Evolutionary conservation across 2,329 filamentous ascomycete genomes (phyloP).

Genomic region (Fusarium luffae): DNA sequence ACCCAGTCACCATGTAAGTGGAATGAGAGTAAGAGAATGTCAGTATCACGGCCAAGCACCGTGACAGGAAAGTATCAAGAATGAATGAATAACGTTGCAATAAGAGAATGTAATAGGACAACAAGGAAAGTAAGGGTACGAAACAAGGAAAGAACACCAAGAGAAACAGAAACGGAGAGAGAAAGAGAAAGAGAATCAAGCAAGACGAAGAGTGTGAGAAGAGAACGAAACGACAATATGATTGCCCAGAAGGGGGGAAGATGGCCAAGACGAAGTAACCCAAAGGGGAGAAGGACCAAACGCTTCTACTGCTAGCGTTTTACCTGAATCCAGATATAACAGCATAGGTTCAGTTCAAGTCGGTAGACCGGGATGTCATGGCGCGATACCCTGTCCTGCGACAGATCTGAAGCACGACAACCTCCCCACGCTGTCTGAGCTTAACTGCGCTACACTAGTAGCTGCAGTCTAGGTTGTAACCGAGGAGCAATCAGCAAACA

Average conservation of each 20-base stretch:
- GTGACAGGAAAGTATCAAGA: slow-evolving; percentile 26
- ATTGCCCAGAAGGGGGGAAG: slow-evolving; percentile 11
- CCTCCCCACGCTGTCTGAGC: slow-evolving; percentile 41
- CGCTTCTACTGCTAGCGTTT: slow-evolving; percentile 36
- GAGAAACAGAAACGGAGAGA: slow-evolving; percentile 34
- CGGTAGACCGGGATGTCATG: slow-evolving; percentile 33
- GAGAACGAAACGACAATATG: slow-evolving; percentile 39
- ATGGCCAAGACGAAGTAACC: slow-evolving; percentile 2
- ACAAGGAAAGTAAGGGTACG: slow-evolving; percentile 4
- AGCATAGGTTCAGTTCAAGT: slow-evolving; percentile 31
- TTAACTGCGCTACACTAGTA: slow-evolving; percentile 27
- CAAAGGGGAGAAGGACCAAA: slow-evolving; percentile 33
- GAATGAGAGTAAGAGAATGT: slow-evolving; percentile 20
- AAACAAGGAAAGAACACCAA: slow-evolving; percentile 35
- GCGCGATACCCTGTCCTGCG: slow-evolving; percentile 55
- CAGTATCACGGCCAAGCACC: slow-evolving; percentile 16
- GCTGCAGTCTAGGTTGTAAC: not conserved
- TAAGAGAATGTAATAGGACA: slow-evolving; percentile 17
- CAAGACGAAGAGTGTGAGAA: slow-evolving; percentile 31
- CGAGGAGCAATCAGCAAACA: slow-evolving; percentile 11
- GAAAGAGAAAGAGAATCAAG: slow-evolving; percentile 28
- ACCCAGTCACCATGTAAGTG: slow-evolving; percentile 40
- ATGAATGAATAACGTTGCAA: slow-evolving; percentile 23
- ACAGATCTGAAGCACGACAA: slow-evolving; percentile 60
- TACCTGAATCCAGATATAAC: slow-evolving; percentile 39